Base-by-base conservation (phyloP, 495 filamentous ascomycete species). In the Annulohypoxylon nitens region DNA sequence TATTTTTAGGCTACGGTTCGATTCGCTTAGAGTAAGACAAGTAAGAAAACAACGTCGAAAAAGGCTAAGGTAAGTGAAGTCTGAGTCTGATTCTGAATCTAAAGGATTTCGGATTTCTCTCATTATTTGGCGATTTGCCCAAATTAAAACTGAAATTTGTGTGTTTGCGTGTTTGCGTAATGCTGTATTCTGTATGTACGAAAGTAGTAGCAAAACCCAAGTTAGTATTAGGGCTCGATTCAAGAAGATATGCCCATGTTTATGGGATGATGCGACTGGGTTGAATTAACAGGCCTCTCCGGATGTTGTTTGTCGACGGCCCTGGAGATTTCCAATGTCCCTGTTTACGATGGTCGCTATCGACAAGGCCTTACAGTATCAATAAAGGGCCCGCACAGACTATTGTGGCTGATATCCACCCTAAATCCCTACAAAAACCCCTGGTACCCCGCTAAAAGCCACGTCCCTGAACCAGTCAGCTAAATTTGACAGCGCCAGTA, bases 221-320 rank as follows among this genome's bases (percentile, higher is more conserved):
- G n/a, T 67, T 62, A 43, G 45, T 54, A 47, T 65, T 26, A 47
- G 45, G 55, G 25, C 18, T 33, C 26, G 39, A 67, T 18, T 67
- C 41, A 48, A 61, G 43, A 48, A 71, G 20, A 59, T 23, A 61
- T 66, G 54, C 48, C 63, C 69, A 72, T 67, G 63, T 67, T 67
- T 59, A 68, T 37, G 55, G 36, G 23, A n/a, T 59, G 23, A 16
- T 51, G 34, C 20, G 6, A 16, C 60, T 30, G 63, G 69, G 57
- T 16, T 51, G 20, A 53, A 73, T 73, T 73, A 30, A 59, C 59
- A 53, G 70, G 61, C 51, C 62, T 51, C 51, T 9, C 34, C 54
- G 33, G 59, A 58, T 67, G 64, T 68, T 73, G 70, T 73, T 73
- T 23, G 23, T 51, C 45, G 16, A 68, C 34, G 18, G 5, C 37